Evolutionary conservation across 78 protist genomes (phyloP).

Genomic region (Dictyostelium purpureum): DNA sequence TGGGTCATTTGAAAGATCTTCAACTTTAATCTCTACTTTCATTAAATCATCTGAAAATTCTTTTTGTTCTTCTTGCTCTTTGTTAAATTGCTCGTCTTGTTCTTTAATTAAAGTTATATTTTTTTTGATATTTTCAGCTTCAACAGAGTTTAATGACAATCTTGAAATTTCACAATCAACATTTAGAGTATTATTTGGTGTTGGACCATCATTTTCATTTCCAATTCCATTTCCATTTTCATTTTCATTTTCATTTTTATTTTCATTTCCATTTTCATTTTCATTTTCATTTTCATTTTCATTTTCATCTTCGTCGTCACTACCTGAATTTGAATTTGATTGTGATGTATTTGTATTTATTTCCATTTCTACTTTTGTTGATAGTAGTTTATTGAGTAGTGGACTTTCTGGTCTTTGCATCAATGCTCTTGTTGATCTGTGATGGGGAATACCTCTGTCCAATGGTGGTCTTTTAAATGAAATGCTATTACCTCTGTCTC

Average conservation of each 20-base stretch:
- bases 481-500: background rate
- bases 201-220: background rate
- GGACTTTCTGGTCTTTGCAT: slow-evolving; percentile 4
- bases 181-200: background rate
- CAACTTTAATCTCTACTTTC: too few species aligned
- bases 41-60: too few species aligned
- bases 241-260: background rate
- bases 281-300: background rate
- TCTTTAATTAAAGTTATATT: slow-evolving; percentile 8
- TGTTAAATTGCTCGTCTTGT: background rate
- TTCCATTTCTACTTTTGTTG: background rate
- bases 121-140: background rate
- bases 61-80: background rate
- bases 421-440: slow-evolving; percentile 2
- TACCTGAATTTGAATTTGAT: background rate
- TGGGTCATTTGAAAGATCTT: background rate
- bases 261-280: background rate
- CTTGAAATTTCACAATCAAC: background rate
- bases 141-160: background rate
- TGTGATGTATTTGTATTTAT: background rate
- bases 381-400: background rate
- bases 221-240: background rate
- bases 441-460: background rate
- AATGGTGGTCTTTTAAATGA: background rate
- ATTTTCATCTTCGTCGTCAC: background rate